A percentile compares a stretch with the other conserved stretches of the same genome.
Conservation (phyloP, 1,139 yeast species). For the Eremothecium coryli region DNA sequence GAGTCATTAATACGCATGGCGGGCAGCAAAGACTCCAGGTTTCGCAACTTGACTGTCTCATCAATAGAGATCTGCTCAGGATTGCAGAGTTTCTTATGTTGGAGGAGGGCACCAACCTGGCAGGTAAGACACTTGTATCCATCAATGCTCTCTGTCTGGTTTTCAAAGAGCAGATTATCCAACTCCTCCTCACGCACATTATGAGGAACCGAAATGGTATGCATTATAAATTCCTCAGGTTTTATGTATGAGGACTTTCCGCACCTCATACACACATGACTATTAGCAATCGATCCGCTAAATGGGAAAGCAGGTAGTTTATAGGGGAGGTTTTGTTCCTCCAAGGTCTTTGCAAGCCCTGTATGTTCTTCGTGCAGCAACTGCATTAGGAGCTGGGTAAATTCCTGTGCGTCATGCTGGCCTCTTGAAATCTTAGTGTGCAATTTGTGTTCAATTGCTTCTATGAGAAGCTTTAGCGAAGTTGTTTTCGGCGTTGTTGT, state of each 20-base stretch:
- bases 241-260: conserved; percentile 51
- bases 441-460: conserved; percentile 66
- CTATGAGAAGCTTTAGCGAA: conserved; percentile 73
- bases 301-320: conserved; percentile 63
- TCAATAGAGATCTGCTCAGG: conserved; percentile 11
- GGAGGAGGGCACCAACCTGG: conserved; percentile 42
- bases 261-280: conserved; percentile 62
- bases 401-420: conserved; percentile 94
- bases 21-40: conserved; percentile 31
- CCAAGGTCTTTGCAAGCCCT: conserved; percentile 30
- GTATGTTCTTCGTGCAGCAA: conserved; percentile 60
- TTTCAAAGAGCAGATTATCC: conserved; percentile 46
- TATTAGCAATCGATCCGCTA: conserved; percentile 55
- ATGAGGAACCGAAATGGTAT: conserved; percentile 71
- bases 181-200: conserved; percentile 37
- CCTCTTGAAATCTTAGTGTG: conserved; percentile 65
- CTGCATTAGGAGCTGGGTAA: conserved; percentile 71
- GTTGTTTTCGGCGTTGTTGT: conserved; percentile 43
- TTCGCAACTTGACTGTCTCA: conserved; percentile 18
- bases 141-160: conserved; percentile 60
- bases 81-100: conserved; percentile 8
- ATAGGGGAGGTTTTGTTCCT: conserved; percentile 15
- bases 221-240: conserved; percentile 56
- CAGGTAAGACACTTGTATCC: conserved; percentile 77
- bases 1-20: conserved; percentile 56